Evolutionary conservation across 805 yeast species (phyloP), one percentile per base, ranked within the genome.

Genomic region (Ogataea neopini): DNA sequence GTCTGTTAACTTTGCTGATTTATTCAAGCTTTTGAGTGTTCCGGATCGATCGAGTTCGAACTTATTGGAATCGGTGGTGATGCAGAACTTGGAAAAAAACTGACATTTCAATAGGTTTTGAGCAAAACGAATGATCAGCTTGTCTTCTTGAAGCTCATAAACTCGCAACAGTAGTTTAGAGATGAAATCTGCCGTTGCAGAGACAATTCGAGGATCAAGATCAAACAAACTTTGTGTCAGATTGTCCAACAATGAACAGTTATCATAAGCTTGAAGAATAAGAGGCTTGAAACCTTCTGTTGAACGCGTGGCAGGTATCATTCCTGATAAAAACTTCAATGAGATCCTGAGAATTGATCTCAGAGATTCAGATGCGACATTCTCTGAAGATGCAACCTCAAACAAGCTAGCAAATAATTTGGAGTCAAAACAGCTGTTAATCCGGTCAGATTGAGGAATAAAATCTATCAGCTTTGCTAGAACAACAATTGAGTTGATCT

Each of bases 401-500:
- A 64, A 54, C 18, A 65, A 36, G 6, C 50, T 40, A 14, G 52
- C 45, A 38, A 65, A 63, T 6, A 66, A 42, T 15, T 47, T 43
- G 1, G 50, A 19, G 47, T 64, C 69, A 29, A 66, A 52, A 4
- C 50, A 32, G 2, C 41, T 17, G 34, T 52, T 52, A 26, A 66
- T 44, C 2, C 18, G 30, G 40, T 63, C 65, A 1, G 66, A 61
- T 35, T 54, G 57, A 4, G 80, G 77, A 6, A 76, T 72, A 18
- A 68, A 64, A 36, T 79, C 83, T 37, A 80, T 62, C 22, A 78
- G 66, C 52, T 74, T 78, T 26, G 83, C 77, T 25, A 83, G 62
- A 3, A 80, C 80, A 1, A 76, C 75, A 8, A 81, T 74, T 2
- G 79, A 71, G 60, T 77, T 79, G 40, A 76, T 72, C 51, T 73